phyloP scores from a whole-genome alignment of 2,329 filamentous ascomycete species.

The Cercospora sojina region DNA sequence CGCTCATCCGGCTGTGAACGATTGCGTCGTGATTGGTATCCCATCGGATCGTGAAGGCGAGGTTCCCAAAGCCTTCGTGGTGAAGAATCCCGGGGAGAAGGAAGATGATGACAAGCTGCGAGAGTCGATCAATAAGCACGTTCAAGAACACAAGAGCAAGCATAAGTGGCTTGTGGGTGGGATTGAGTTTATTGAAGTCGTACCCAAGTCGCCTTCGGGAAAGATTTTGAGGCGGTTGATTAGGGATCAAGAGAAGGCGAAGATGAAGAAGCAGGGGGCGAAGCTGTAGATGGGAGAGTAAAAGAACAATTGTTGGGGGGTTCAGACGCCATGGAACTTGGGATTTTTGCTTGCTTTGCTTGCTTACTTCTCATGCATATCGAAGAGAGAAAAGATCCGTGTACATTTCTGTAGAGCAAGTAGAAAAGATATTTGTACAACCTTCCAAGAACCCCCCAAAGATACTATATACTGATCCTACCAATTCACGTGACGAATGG shows the following conservation, averaged over 20 bases:
- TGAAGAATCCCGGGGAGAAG: constrained; percentile 54
- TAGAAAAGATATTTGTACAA: no score
- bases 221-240: constrained; percentile 65
- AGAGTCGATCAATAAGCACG: constrained; percentile 56
- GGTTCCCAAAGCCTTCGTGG: constrained; percentile 63
- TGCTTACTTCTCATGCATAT: neutral
- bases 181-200: constrained; percentile 56
- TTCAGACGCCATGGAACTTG: no score
- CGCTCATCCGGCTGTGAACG: constrained; percentile 70
- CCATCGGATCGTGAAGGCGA: constrained; percentile 63
- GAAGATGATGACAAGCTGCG: constrained; percentile 52
- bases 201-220: constrained; percentile 62
- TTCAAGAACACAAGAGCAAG: constrained; percentile 60
- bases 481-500: no score
- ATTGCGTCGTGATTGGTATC: constrained; percentile 75
- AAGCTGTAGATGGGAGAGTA: constrained; percentile 67
- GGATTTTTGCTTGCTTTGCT: neutral
- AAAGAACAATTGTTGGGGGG: neutral
- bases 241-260: constrained; percentile 71
- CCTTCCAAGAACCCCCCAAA: no score
- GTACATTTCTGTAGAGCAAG: no score
- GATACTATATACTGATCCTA: no score
- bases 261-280: constrained; percentile 61
- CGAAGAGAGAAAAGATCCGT: no score
- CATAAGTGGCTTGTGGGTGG: constrained; percentile 64